Evolutionary conservation across 306 rosid genomes (phyloP).

Genomic region (Cajanus cajan): DNA sequence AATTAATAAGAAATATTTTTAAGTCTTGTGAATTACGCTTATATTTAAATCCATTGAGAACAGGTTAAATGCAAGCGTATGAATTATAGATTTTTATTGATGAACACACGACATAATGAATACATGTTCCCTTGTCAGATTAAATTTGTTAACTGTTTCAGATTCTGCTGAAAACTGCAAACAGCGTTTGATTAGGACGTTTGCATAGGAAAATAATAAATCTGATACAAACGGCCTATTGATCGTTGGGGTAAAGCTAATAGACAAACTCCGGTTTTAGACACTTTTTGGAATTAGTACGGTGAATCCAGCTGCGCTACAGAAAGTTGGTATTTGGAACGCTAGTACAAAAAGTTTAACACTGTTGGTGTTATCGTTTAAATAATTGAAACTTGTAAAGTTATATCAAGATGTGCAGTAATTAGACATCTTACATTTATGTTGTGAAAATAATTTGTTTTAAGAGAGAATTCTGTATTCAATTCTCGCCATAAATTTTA

Average conservation of each 20-base stretch:
- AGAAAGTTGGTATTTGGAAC: not conserved
- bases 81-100: too few species aligned
- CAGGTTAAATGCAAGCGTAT: too few species aligned
- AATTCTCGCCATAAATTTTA: too few species aligned
- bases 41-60: too few species aligned
- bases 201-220: not conserved
- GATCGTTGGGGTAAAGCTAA: not conserved
- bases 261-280: not conserved
- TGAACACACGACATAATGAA: too few species aligned
- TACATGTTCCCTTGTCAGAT: not conserved
- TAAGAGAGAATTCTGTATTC: too few species aligned
- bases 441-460: too few species aligned
- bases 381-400: not conserved
- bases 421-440: too few species aligned
- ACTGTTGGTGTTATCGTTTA: not conserved
- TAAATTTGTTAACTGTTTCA: not conserved
- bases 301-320: not conserved
- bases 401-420: too few species aligned
- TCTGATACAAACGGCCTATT: not conserved
- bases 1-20: too few species aligned
- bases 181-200: not conserved
- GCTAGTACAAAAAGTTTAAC: not conserved
- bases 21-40: too few species aligned
- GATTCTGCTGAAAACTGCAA: not conserved
- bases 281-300: not conserved